Conservation (phyloP, 1,284 basidiomycete species). For the Cerioporus squamosus region DNA sequence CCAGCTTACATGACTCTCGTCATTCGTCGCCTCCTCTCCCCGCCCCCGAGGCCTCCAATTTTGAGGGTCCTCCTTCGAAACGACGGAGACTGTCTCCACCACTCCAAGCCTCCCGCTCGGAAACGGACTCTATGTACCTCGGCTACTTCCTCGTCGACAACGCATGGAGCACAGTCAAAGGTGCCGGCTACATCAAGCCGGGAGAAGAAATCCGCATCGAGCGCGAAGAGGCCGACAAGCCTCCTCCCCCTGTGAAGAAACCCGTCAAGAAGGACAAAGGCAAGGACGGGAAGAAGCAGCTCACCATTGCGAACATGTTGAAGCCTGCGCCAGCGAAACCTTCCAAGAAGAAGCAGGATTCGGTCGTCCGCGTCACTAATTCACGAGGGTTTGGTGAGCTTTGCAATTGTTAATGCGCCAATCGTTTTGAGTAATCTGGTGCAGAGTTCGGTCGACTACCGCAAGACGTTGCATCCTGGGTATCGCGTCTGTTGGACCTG, state of each 20-base stretch:
- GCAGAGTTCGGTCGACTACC: conserved; percentile 77
- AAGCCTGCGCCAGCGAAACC: conserved; percentile 55
- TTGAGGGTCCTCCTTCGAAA: conserved; percentile 42
- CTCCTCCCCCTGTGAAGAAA: conserved; percentile 23
- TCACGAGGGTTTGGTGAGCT: conserved; percentile 63
- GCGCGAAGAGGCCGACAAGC: conserved; percentile 52
- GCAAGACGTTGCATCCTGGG: conserved; percentile 70
- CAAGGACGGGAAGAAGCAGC: conserved; percentile 60
- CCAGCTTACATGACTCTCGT: conserved; percentile 24
- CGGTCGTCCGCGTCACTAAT: conserved; percentile 72
- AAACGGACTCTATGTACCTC: conserved; percentile 48
- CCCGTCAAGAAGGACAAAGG: conserved; percentile 29
- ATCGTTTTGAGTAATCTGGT: not conserved
- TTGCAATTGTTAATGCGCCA: not conserved
- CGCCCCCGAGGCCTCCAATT: not conserved
- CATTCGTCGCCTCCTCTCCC: conserved; percentile 33
- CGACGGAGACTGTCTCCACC: conserved; percentile 48
- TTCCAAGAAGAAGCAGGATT: conserved; percentile 62
- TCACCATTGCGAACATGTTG: conserved; percentile 67
- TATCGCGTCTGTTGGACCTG: conserved; percentile 73
- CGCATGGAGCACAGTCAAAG: conserved; percentile 81
- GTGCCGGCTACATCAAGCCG: conserved; percentile 66
- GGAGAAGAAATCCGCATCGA: conserved; percentile 67
- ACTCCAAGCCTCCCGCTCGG: not conserved
- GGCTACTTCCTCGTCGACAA: conserved; percentile 76